A percentile compares a stretch with the other conserved stretches of the same genome.
phyloP scores from a whole-genome alignment of 2,329 filamentous ascomycete species.

The Waltergamsia citrina region DNA sequence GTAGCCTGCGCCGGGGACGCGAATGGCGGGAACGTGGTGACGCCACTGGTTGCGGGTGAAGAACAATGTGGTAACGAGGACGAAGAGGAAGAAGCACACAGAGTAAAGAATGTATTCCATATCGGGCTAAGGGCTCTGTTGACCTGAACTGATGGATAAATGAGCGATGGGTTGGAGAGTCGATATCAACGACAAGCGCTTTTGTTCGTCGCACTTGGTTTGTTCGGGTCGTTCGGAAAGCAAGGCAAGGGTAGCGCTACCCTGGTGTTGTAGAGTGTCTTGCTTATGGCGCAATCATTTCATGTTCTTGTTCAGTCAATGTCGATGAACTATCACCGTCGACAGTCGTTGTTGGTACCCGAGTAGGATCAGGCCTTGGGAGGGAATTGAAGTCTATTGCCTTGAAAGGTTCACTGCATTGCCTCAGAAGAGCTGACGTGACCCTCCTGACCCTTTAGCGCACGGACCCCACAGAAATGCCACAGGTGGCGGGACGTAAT shows the following conservation, averaged over 20 bases:
- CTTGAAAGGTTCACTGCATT: neutral
- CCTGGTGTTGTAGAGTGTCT: too few relatives aligned
- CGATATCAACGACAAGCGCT: conserved; percentile 1
- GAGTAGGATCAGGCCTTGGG: too few relatives aligned
- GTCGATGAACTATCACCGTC: too few relatives aligned
- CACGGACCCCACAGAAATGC: too few relatives aligned
- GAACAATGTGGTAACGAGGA: conserved; percentile 68
- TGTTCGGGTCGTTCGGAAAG: conserved; percentile 2
- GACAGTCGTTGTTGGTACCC: too few relatives aligned
- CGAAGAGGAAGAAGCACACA: conserved; percentile 60
- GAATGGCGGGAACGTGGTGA: conserved; percentile 52
- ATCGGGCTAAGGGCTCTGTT: conserved; percentile 14
- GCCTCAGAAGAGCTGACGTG: too few relatives aligned
- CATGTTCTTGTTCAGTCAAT: too few relatives aligned
- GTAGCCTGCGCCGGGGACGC: conserved; percentile 45
- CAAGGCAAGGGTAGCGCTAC: neutral
- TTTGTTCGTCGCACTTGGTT: neutral
- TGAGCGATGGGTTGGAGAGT: neutral
- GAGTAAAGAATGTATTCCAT: conserved; percentile 81
- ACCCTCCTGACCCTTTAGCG: too few relatives aligned
- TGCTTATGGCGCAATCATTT: too few relatives aligned
- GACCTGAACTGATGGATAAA: too few relatives aligned
- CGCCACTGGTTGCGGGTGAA: conserved; percentile 73
- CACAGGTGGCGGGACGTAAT: too few relatives aligned
- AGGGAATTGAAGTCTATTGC: too few relatives aligned